These are phyloP conservation scores for Sporothrix phasma DNA, from an alignment of 2,329 filamentous ascomycete species.

Conservation along the genomic window DNA sequence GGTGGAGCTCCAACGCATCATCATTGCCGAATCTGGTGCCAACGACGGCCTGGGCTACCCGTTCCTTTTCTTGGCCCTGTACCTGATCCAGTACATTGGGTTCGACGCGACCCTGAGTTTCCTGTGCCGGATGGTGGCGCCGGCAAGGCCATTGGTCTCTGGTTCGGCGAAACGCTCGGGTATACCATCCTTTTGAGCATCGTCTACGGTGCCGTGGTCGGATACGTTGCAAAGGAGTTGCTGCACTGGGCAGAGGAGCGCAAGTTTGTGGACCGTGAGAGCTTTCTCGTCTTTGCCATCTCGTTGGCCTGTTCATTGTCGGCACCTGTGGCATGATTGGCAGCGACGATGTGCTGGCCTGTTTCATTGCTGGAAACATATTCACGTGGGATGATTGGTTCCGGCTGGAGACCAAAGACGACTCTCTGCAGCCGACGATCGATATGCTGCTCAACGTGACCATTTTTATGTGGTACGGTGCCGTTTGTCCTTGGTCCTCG, in stretches of 20 bases:
- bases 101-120: slow-evolving; percentile 41
- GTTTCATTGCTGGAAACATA: slow-evolving; percentile 82
- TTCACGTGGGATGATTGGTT: slow-evolving; percentile 97
- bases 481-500: slow-evolving; percentile 67
- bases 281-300: slow-evolving; percentile 79
- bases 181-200: slow-evolving; percentile 75
- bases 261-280: slow-evolving; percentile 76
- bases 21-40: slow-evolving; percentile 72
- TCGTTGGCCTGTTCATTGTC: slow-evolving; percentile 77
- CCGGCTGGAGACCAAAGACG: slow-evolving; percentile 75
- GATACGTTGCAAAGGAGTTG: slow-evolving; percentile 71
- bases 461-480: slow-evolving; percentile 87
- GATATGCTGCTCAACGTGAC: slow-evolving; percentile 88
- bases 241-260: slow-evolving; percentile 76
- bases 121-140: slow-evolving; percentile 44
- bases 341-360: slow-evolving; percentile 81
- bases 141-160: slow-evolving; percentile 60
- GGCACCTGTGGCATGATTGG: slow-evolving; percentile 82
- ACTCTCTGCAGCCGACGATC: slow-evolving; percentile 86
- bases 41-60: slow-evolving; percentile 88
- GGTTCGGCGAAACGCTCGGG: slow-evolving; percentile 78
- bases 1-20: slow-evolving; percentile 67
- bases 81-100: slow-evolving; percentile 67
- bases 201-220: slow-evolving; percentile 64
- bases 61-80: slow-evolving; percentile 76